Conservation (phyloP, 352 stramenopile genomes). For the Globisporangium nagaii region DNA sequence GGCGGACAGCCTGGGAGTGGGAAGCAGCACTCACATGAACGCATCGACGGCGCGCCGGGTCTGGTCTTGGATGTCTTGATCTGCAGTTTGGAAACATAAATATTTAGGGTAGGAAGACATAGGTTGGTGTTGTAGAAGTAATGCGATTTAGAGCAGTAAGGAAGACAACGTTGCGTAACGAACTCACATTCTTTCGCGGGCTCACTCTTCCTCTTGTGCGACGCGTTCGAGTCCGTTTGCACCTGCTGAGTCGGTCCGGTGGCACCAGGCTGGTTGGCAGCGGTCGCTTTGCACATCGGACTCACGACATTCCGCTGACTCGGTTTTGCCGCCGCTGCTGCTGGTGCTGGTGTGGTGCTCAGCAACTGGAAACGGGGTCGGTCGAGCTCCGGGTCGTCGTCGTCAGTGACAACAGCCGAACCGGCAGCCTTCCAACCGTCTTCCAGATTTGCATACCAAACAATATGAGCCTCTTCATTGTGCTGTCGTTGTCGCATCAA, state of each 20-base stretch:
- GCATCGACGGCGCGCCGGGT: conserved; percentile 9
- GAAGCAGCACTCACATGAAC: conserved; percentile 25
- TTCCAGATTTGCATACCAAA: not conserved
- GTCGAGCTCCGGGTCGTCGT: not conserved
- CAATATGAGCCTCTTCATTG: not conserved
- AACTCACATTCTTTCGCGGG: conserved; percentile 1
- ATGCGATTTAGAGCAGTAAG: conserved; percentile 9
- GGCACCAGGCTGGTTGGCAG: not conserved
- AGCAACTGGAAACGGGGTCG: conserved; percentile 10
- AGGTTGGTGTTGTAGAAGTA: conserved; percentile 16
- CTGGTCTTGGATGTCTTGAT: conserved; percentile 2
- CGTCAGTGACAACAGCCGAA: not conserved
- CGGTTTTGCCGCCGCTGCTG: not conserved
- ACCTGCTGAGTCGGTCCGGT: not conserved
- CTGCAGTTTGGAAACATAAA: conserved; percentile 9
- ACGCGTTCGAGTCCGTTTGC: not conserved
- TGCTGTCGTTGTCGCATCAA: not conserved
- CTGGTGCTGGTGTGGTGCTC: not conserved
- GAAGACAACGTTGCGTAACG: conserved; percentile 1
- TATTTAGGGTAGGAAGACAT: conserved; percentile 14
- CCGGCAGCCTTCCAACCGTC: not conserved
- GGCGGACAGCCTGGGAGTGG: not conserved
- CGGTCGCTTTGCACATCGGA: not conserved
- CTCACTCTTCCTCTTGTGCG: not conserved
- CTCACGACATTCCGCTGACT: not conserved